Evolutionary conservation across 1,284 basidiomycete species (phyloP).

Genomic region (Moesziomyces parantarcticus): DNA sequence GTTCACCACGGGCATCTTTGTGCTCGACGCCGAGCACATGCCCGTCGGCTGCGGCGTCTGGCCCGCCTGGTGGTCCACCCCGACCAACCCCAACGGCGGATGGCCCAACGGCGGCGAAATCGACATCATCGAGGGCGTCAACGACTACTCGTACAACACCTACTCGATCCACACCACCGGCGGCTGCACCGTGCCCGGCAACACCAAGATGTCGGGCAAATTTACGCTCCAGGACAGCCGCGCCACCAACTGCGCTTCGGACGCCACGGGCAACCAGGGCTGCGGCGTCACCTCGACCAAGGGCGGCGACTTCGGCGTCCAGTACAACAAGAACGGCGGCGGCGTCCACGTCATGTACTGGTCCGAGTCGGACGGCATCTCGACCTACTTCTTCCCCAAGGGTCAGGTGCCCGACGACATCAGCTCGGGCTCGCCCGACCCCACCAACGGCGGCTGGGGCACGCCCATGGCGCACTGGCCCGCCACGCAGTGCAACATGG

Average conservation of each 20-base stretch:
- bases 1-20: conserved; percentile 53
- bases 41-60: conserved; percentile 60
- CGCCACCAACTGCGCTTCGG: conserved; percentile 73
- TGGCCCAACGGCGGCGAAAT: conserved; percentile 64
- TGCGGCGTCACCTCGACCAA: conserved; percentile 74
- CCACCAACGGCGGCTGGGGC: conserved; percentile 69
- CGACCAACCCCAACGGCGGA: conserved; percentile 25
- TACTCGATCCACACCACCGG: conserved; percentile 55
- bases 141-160: conserved; percentile 52
- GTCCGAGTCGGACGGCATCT: conserved; percentile 68
- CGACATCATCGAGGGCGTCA: conserved; percentile 62
- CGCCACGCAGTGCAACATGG: conserved; percentile 69
- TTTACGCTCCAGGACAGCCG: conserved; percentile 42
- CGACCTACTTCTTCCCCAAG: conserved; percentile 74
- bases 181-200: conserved; percentile 37
- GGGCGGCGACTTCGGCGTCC: conserved; percentile 72
- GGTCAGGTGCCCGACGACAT: conserved; percentile 70
- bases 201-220: conserved; percentile 38
- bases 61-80: conserved; percentile 65
- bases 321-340: conserved; percentile 75
- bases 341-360: conserved; percentile 69
- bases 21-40: conserved; percentile 57
- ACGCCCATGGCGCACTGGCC: conserved; percentile 73
- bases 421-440: conserved; percentile 63
- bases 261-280: conserved; percentile 74